Base-by-base conservation (phyloP, 2,329 filamentous ascomycete genomes). In the Exophiala aquamarina region DNA sequence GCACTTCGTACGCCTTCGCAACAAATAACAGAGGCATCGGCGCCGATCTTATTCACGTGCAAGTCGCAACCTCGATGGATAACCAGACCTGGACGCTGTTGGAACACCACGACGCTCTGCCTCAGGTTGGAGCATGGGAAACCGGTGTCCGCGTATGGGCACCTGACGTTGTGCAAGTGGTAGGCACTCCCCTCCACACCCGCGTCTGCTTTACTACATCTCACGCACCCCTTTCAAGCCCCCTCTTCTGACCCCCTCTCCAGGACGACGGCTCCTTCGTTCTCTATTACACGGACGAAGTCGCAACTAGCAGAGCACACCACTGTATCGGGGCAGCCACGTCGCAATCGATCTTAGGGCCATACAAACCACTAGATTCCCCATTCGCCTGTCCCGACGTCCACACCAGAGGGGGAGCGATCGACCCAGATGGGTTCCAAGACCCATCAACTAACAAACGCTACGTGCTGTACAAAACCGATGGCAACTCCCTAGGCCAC, bases 401-500 rank as follows among this genome's bases (percentile, higher is more conserved):
- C 38, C 32, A 31, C 10, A 44, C 46, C 4, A 59, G 70, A 42
- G 82, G 82, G 15, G 82, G 82, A 26, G 76, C 81, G 14, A 86
- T 86, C 57, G 83, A 87, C 58, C 69, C 82, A 0, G 70, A 77
- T 0, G 80, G 78, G 3, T 86, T 84, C 63, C 58, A 66, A 9
- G 82, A 86, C 58, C 61, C 62, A 9, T 37, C 45, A 13, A 72
- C 75, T 34, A 77, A 77, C 21, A 71, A 63, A 23, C 72, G 75
- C 4, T 86, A 83, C 59, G 71, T 86, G 4, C 66, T 78, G 8
- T 87, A 83, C 69, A 87, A 86, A 63, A 69, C 85, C 19, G 83
- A 87, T 62, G 82, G 82, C 29, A 86, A 85, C 64, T 71, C 70
- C 47, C 63, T 76, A 28, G 71, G 71, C 14, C 59, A 70, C 49